A percentile compares a stretch with the other conserved stretches of the same genome.
Evolutionary conservation across 1,139 yeast species (phyloP).

Genomic region (Candida glucosophila): DNA sequence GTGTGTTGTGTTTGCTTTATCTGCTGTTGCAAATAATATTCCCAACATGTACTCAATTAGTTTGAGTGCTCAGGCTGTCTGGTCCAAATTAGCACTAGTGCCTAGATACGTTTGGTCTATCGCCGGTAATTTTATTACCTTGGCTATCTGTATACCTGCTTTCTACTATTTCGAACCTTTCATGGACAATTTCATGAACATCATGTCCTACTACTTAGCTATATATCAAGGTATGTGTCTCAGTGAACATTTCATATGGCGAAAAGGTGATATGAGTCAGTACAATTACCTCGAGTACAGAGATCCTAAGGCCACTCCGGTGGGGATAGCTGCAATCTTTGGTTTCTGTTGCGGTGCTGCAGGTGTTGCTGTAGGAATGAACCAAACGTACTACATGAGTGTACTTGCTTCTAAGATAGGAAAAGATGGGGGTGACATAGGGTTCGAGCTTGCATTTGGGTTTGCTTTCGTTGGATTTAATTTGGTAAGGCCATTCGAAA

Average conservation of each 20-base stretch:
- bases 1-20: conserved; percentile 72
- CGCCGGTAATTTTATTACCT: conserved; percentile 62
- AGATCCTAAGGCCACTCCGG: conserved; percentile 50
- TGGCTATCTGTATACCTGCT: conserved; percentile 86
- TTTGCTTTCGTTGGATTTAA: conserved; percentile 65
- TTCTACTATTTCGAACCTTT: conserved; percentile 64
- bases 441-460: conserved; percentile 68
- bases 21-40: conserved; percentile 82
- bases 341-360: conserved; percentile 80
- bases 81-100: conserved; percentile 60
- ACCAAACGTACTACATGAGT: conserved; percentile 77
- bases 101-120: conserved; percentile 83
- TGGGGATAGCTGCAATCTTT: conserved; percentile 68
- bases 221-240: conserved; percentile 67
- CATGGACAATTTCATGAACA: conserved; percentile 80
- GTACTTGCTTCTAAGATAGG: conserved; percentile 59
- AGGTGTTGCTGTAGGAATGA: conserved; percentile 82
- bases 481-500: conserved; percentile 58
- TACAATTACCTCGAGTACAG: conserved; percentile 60
- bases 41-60: conserved; percentile 92
- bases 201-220: conserved; percentile 86
- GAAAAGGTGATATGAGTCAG: conserved; percentile 46
- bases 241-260: conserved; percentile 74
- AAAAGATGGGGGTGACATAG: conserved; percentile 72
- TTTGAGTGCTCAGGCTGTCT: conserved; percentile 74